Evolutionary conservation across 2,329 filamentous ascomycete genomes (phyloP), one percentile per base, ranked within the genome.

Genomic region (Neofusicoccum ribis): DNA sequence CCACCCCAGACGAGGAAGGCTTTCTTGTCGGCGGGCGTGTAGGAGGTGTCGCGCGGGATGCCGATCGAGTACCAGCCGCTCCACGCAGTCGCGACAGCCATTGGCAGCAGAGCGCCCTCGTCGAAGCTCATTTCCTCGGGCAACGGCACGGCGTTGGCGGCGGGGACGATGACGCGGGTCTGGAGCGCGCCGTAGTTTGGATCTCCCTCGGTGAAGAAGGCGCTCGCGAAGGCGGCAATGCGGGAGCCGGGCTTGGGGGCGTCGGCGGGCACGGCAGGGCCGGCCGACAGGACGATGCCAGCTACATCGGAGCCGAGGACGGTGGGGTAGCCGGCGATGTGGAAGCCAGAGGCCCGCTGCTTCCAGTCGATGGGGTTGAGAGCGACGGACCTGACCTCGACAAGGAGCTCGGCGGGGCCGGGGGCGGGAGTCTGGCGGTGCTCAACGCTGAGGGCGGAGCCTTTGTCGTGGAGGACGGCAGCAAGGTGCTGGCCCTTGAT

Each of bases 11-110:
- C 43, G 23, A 69, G 67, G 3, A 69, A 17, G 43, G 47, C 64
- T 5, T 56, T 37, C 0, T 76, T 77, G 49, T 70, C 44, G 71
- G 66, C 5, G 68, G 77, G 62, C 72, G 77, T 47, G 67, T 77
- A 84, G 41, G 50, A 63, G 14, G 69, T 70, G 17, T 72, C 67
- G 20, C 67, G 66, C 0, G 86, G 85, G 0, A 86, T 78, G 37
- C 81, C 79, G 20, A 89, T 73, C 0, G 73, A 78, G 12, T 89
- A 76, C 66, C 89, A 85, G 1, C 73, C 73, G 1, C 78, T 80
- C 2, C 85, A 71, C 5, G 84, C 77, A 70, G 89, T 85, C 72
- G 86, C 88, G 36, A 89, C 82, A 34, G 76, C 75, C 51, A 87
- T 89, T 56, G 84, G 83, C 0, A 85, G 82, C 2, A 88, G 72